Conservation (phyloP, 805 yeast genomes). For the Candida patagonica region DNA sequence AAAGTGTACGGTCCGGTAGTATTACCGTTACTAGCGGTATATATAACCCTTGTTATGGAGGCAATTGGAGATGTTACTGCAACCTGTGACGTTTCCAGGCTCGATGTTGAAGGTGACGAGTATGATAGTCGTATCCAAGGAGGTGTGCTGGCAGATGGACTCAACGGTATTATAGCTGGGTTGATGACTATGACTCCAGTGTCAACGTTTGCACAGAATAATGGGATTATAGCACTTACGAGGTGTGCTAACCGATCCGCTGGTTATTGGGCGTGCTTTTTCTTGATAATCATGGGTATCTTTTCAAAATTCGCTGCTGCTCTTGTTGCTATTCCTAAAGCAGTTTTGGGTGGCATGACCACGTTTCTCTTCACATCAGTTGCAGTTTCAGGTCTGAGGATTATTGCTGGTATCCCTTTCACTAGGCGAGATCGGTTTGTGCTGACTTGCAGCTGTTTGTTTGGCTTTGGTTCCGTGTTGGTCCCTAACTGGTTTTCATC, state of each 20-base stretch:
- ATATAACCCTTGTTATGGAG: slow-evolving; percentile 79
- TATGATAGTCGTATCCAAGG: slow-evolving; percentile 89
- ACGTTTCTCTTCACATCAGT: slow-evolving; percentile 68
- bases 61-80: slow-evolving; percentile 94
- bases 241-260: slow-evolving; percentile 80
- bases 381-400: slow-evolving; percentile 63
- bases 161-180: slow-evolving; percentile 69
- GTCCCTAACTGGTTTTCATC: slow-evolving; percentile 56
- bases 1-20: slow-evolving; percentile 77
- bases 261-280: slow-evolving; percentile 75
- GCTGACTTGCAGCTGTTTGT: slow-evolving; percentile 52
- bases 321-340: slow-evolving; percentile 68
- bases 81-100: slow-evolving; percentile 81
- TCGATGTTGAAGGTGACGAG: slow-evolving; percentile 70
- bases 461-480: slow-evolving; percentile 59
- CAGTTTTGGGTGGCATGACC: slow-evolving; percentile 85
- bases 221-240: slow-evolving; percentile 88
- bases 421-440: slow-evolving; percentile 69
- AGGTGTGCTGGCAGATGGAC: slow-evolving; percentile 83
- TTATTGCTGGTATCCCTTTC: slow-evolving; percentile 44
- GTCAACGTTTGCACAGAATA: slow-evolving; percentile 90
- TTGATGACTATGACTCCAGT: slow-evolving; percentile 80
- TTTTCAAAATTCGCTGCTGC: slow-evolving; percentile 85
- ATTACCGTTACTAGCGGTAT: slow-evolving; percentile 76
- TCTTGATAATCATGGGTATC: slow-evolving; percentile 76